Percentiles rank a stretch among this genome's conserved stretches.
Evolutionary conservation across 352 stramenopile genomes (phyloP).

Genomic region (Aphanomyces invadans): DNA sequence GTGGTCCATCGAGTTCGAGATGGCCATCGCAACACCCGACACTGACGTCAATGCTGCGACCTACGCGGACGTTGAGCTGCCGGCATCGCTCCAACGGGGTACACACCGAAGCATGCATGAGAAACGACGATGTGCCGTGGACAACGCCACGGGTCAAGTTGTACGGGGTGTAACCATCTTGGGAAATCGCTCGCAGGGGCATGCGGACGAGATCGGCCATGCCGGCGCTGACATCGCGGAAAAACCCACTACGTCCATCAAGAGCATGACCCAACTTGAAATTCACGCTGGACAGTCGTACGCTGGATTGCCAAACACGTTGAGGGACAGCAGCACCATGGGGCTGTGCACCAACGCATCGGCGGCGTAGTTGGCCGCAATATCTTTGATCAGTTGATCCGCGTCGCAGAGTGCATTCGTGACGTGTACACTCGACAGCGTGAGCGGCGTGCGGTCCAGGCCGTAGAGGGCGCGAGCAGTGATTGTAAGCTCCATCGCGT

Average conservation of each 20-base stretch:
- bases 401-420: slow-evolving; percentile 62
- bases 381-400: slow-evolving; percentile 73
- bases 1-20: slow-evolving; percentile 75
- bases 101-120: slow-evolving; percentile 50
- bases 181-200: slow-evolving; percentile 45
- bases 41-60: slow-evolving; percentile 56
- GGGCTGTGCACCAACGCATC: slow-evolving; percentile 72
- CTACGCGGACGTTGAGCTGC: not conserved
- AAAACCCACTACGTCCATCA: slow-evolving; percentile 60
- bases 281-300: slow-evolving; percentile 39
- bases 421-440: slow-evolving; percentile 47
- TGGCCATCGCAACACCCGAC: slow-evolving; percentile 73
- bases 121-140: slow-evolving; percentile 56
- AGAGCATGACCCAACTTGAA: slow-evolving; percentile 1
- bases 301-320: slow-evolving; percentile 79
- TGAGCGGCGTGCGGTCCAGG: slow-evolving; percentile 66
- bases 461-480: slow-evolving; percentile 74
- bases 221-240: slow-evolving; percentile 57
- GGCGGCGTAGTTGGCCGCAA: slow-evolving; percentile 73
- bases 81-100: too few relatives aligned
- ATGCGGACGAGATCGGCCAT: slow-evolving; percentile 75
- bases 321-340: slow-evolving; percentile 76
- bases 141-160: slow-evolving; percentile 62
- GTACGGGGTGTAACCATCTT: slow-evolving; percentile 71
- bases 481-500: slow-evolving; percentile 50